Percentiles rank a stretch among this genome's conserved stretches.
Conservation (phyloP, 352 stramenopile genomes). For the Phytophthora meadii region DNA sequence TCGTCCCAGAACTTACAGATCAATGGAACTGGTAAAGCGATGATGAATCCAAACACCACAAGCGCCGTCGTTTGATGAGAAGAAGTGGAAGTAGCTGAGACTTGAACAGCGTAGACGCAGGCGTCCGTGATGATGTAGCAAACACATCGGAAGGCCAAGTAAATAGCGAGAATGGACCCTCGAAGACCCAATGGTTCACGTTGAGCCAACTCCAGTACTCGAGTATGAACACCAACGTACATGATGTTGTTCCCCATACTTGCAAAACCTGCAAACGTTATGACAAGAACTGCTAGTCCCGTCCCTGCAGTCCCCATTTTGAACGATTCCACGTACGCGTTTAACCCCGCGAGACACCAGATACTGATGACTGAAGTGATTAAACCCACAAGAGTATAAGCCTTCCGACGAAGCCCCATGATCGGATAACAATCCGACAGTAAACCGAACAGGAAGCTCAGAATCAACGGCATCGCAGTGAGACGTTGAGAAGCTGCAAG, state of each 20-base stretch:
- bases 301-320: background rate
- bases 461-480: conserved; percentile 62
- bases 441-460: conserved; percentile 85
- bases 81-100: background rate
- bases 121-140: conserved; percentile 30
- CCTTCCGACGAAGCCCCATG: conserved; percentile 72
- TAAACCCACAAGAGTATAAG: conserved; percentile 78
- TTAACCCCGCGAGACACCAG: conserved; percentile 41
- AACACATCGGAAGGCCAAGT: conserved; percentile 43
- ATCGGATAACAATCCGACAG: conserved; percentile 85
- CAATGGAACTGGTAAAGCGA: conserved; percentile 38
- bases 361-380: conserved; percentile 33
- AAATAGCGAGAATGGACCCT: conserved; percentile 47
- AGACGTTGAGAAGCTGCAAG: conserved; percentile 35
- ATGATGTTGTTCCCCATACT: conserved; percentile 40
- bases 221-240: conserved; percentile 49
- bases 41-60: conserved; percentile 43
- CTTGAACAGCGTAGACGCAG: conserved; percentile 20
- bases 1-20: conserved; percentile 52
- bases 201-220: conserved; percentile 53
- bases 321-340: conserved; percentile 28
- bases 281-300: conserved; percentile 27
- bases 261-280: conserved; percentile 31
- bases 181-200: conserved; percentile 43
- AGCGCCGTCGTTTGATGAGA: conserved; percentile 25